These are phyloP conservation scores for Dimocarpus longan DNA, from an alignment of 345 rosid species.

Conservation along the genomic window DNA sequence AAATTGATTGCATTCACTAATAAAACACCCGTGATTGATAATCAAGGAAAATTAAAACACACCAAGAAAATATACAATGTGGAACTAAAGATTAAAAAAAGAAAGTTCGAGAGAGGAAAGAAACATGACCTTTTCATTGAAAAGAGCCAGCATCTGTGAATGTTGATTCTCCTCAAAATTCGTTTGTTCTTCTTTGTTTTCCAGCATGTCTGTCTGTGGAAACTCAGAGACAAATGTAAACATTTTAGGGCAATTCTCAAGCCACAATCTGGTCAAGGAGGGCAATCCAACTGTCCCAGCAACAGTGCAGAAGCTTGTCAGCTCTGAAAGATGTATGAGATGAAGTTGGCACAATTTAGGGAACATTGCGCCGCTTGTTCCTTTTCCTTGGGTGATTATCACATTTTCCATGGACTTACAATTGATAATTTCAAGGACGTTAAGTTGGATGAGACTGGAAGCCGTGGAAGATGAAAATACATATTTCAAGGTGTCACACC, in stretches of 20 bases:
- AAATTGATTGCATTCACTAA: too few species aligned
- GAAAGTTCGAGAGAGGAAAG: too few species aligned
- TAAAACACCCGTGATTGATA: too few species aligned
- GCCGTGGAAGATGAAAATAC: background rate
- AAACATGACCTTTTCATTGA: too few species aligned
- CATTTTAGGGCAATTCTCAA: background rate
- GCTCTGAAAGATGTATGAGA: slow-evolving; percentile 6
- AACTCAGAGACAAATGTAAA: background rate
- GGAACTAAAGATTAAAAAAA: too few species aligned
- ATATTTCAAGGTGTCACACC: background rate
- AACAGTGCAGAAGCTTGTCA: background rate
- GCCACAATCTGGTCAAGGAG: background rate
- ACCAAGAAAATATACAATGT: too few species aligned
- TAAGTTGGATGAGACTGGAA: background rate
- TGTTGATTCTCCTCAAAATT: too few species aligned
- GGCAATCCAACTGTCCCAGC: background rate
- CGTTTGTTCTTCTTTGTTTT: background rate
- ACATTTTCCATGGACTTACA: slow-evolving; percentile 23
- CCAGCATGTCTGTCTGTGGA: background rate
- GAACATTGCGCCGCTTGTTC: background rate
- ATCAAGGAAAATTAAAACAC: too few species aligned
- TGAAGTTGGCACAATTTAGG: background rate
- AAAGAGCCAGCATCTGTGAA: too few species aligned
- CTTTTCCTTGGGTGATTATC: background rate
- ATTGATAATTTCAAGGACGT: background rate